These are phyloP conservation scores for Aspergillus coremiiformis DNA, from an alignment of 495 filamentous ascomycete species.

Conservation along the genomic window DNA sequence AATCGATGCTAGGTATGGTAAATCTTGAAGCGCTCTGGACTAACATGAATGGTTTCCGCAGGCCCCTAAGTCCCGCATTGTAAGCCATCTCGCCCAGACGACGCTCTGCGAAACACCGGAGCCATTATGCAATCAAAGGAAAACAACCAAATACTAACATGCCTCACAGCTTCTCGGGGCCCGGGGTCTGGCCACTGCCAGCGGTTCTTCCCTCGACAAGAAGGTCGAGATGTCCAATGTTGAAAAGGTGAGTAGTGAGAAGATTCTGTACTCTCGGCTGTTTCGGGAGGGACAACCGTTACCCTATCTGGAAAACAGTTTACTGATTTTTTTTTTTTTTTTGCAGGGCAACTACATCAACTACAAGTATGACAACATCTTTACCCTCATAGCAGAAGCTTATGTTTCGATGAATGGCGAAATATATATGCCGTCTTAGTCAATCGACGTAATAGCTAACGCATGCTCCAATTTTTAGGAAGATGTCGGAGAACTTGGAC, in stretches of 20 bases:
- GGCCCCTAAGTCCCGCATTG: slow-evolving; percentile 47
- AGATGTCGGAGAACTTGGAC: slow-evolving; percentile 95
- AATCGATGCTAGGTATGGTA: slow-evolving; percentile 1
- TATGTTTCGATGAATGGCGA: background rate
- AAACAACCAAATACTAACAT: slow-evolving; percentile 18
- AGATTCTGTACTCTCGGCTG: slow-evolving; percentile 2
- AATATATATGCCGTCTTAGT: background rate
- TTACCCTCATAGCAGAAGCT: background rate
- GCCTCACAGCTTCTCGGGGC: slow-evolving; percentile 38
- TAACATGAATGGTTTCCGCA: slow-evolving; percentile 20
- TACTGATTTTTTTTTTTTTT: slow-evolving; percentile 14
- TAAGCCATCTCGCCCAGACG: slow-evolving; percentile 37
- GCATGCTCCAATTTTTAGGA: slow-evolving; percentile 50
- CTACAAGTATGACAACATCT: slow-evolving; percentile 52
- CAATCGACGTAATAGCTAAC: slow-evolving; percentile 23
- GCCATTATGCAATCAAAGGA: background rate
- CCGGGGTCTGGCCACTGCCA: slow-evolving; percentile 55
- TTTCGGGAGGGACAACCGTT: slow-evolving; percentile 5
- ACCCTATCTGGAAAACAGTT: slow-evolving; percentile 4
- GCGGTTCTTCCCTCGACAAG: slow-evolving; percentile 56
- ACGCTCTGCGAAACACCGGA: background rate
- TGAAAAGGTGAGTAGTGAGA: slow-evolving; percentile 50
- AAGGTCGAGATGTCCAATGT: slow-evolving; percentile 78
- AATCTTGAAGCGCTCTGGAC: slow-evolving; percentile 8
- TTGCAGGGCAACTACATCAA: slow-evolving; percentile 67